phyloP scores from a whole-genome alignment of 352 stramenopile species.

The Phytopythium delawarense region DNA sequence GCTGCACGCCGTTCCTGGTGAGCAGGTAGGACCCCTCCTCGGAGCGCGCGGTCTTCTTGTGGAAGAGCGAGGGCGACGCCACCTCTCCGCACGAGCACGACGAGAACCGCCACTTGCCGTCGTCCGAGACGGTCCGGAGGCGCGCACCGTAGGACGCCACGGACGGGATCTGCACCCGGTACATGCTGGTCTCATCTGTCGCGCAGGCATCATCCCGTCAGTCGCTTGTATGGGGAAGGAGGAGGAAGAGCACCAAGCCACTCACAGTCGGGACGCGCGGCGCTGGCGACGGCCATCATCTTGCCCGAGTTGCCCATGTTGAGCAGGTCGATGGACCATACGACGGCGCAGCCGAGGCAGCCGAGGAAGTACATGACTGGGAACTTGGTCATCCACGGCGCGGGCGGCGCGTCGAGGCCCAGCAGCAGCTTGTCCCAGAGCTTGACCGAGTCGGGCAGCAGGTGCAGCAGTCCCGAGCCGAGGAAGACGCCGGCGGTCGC shows the following conservation, averaged over 20 bases:
- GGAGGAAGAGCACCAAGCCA: neutral
- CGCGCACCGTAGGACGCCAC: constrained; percentile 46
- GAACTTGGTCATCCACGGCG: constrained; percentile 41
- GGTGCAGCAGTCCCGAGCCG: constrained; percentile 51
- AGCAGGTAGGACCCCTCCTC: constrained; percentile 40
- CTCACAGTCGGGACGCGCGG: constrained; percentile 49
- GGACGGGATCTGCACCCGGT: constrained; percentile 47
- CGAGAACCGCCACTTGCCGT: constrained; percentile 28
- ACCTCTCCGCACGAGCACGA: constrained; percentile 29
- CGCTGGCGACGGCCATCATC: constrained; percentile 61
- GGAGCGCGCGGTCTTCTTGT: constrained; percentile 25
- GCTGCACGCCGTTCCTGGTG: constrained; percentile 22
- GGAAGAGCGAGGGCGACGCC: constrained; percentile 29
- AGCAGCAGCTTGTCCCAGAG: constrained; percentile 44
- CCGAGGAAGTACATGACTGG: constrained; percentile 56
- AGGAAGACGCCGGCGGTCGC: constrained; percentile 61
- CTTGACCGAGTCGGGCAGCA: constrained; percentile 54
- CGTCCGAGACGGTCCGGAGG: constrained; percentile 31
- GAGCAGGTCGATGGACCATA: constrained; percentile 56
- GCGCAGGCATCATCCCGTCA: neutral
- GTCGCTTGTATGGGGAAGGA: neutral
- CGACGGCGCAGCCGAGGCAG: constrained; percentile 44
- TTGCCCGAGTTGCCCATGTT: constrained; percentile 65
- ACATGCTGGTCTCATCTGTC: constrained; percentile 61
- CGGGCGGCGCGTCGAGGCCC: constrained; percentile 15